Base-by-base conservation (phyloP, 192 early-diverging fungal genomes). In the Neocallimastix lanati region DNA sequence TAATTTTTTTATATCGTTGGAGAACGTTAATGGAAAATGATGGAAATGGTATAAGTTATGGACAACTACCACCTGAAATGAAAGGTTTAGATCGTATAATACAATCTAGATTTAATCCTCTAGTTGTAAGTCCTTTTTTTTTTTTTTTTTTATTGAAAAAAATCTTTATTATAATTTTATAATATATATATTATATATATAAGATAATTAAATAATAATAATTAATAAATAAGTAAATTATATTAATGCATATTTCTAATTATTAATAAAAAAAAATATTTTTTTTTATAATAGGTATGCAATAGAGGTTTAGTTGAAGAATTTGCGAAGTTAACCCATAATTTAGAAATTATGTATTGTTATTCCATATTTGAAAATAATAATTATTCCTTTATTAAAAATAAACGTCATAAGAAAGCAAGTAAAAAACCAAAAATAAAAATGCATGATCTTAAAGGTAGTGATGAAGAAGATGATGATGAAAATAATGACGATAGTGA, bases 1-100 rank as follows among this genome's bases (percentile, higher is more conserved):
- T 98, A 82, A 89, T 96, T 16, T 98, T 97, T 80, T 97, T 95
- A 85, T 99, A 96, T 84, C 89, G 95, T 13, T 98, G 96, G 96
- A 89, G 89, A 79, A 90, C 95, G 79, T 82, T 99, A 40, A 87
- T 91, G 29, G 78, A 86, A 77, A 87, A 85, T 0, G 82, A 78
- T 1, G 81, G 77, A 15, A 84, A 27, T 83, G 84, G 36, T 14
- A 16, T 77, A 2, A 80, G 29, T 14, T 84, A 84, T 35, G 85
- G 86, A 15, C 76, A 80, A 79, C 76, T 87, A 16, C 87, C 87
- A 5, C 80, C 80, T 1, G 88, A 89, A 78, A 76, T 89, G 28
- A 83, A 86, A 7, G 90, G 88, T 1, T 85, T 97, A 81, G 90
- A 95, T 81, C 82, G 90, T 15, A 82, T 97, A 4, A 83, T 98